A percentile compares a stretch with the other conserved stretches of the same genome.
phyloP scores from a whole-genome alignment of 2,329 filamentous ascomycete genomes.

The Xylariaceae sp. region DNA sequence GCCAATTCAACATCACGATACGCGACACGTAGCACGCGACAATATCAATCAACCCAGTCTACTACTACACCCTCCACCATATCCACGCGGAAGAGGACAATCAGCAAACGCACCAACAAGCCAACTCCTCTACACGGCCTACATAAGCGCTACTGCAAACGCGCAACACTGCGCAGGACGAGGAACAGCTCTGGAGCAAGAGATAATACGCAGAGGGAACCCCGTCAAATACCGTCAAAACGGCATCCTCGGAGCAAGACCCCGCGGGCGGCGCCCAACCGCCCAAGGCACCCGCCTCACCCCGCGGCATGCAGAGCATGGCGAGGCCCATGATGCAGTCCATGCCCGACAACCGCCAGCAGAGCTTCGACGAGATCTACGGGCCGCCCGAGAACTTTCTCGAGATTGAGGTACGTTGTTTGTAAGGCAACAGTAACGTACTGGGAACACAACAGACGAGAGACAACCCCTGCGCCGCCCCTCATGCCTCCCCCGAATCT shows the following conservation, averaged over 20 bases:
- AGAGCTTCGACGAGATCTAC: constrained; percentile 99
- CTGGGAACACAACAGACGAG: too few species aligned
- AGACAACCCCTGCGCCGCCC: too few species aligned
- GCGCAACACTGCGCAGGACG: background rate
- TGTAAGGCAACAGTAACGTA: background rate
- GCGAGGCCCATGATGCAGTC: constrained; percentile 59
- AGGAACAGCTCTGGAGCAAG: background rate
- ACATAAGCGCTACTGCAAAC: background rate
- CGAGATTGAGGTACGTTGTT: constrained; percentile 77
- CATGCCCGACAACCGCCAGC: constrained; percentile 72
- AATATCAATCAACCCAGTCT: too few species aligned
- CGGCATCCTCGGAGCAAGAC: constrained; percentile 26
- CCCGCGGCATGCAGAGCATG: constrained; percentile 30
- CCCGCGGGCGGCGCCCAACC: constrained; percentile 14
- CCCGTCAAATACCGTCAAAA: constrained; percentile 23
- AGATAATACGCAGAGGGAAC: constrained; percentile 1
- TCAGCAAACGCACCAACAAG: background rate
- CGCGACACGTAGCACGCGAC: too few species aligned
- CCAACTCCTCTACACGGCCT: background rate
- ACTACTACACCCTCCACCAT: background rate
- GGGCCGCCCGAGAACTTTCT: constrained; percentile 97
- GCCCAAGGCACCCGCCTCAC: constrained; percentile 14
- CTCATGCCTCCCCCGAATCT: background rate
- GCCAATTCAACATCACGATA: too few species aligned
- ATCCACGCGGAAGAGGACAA: background rate